Evolutionary conservation across 2,329 filamentous ascomycete species (phyloP).

Genomic region (Fusarium acutatum): DNA sequence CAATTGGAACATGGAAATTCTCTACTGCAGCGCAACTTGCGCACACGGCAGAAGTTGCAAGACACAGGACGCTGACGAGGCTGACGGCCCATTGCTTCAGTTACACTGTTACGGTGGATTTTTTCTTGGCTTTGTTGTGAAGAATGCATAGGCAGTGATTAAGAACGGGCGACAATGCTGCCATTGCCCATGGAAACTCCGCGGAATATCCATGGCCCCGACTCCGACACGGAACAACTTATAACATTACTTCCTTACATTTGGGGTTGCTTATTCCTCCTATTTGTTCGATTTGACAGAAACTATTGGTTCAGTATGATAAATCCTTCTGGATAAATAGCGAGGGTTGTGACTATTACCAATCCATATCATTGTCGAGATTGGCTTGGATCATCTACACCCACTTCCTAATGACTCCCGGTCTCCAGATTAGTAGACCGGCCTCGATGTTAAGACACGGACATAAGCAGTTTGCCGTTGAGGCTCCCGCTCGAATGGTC

Average conservation of each 20-base stretch:
- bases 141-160: slow-evolving; percentile 3
- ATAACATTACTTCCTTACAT: not conserved
- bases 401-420: not conserved
- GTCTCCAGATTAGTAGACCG: not conserved
- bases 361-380: not conserved
- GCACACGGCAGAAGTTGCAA: slow-evolving; percentile 47
- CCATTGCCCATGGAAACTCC: slow-evolving; percentile 34
- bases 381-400: not conserved
- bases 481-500: not conserved
- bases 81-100: slow-evolving; percentile 43
- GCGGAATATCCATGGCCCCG: slow-evolving; percentile 33
- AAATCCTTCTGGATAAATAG: not conserved
- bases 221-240: slow-evolving; percentile 5
- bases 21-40: slow-evolving; percentile 49
- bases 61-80: slow-evolving; percentile 48
- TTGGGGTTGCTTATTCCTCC: not conserved
- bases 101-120: not conserved
- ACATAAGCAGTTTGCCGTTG: slow-evolving; percentile 21
- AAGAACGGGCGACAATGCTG: slow-evolving; percentile 10
- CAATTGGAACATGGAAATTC: slow-evolving; percentile 50
- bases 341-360: not conserved
- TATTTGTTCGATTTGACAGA: not conserved
- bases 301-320: not conserved
- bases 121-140: slow-evolving; percentile 1
- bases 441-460: slow-evolving; percentile 7